Conservation (phyloP, 768 basidiomycete genomes). For the Mycena rebaudengoi region DNA sequence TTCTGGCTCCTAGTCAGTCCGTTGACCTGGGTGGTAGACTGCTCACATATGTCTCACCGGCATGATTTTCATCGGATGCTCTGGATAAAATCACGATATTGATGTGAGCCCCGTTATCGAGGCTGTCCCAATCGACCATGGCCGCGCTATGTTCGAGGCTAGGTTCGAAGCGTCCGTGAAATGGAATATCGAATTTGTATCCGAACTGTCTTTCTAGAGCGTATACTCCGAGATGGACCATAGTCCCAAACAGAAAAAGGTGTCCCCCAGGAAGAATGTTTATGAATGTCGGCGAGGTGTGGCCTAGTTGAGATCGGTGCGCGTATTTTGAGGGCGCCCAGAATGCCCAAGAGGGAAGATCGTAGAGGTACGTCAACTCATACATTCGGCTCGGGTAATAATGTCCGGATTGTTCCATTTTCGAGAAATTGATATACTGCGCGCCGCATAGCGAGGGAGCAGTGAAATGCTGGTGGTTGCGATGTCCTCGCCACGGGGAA, state of each 20-base stretch:
- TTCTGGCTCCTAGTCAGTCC: neutral
- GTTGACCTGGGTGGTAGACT: neutral
- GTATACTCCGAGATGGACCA: conserved; percentile 22
- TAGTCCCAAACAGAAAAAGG: conserved; percentile 16
- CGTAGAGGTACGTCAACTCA: conserved; percentile 15
- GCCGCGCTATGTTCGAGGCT: neutral
- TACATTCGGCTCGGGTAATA: conserved; percentile 1
- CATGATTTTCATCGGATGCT: neutral
- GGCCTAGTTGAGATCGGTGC: conserved; percentile 9
- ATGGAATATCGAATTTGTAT: conserved; percentile 9
- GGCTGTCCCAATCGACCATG: conserved; percentile 18
- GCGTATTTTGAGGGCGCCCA: conserved; percentile 16
- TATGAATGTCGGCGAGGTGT: conserved; percentile 16
- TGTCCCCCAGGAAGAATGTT: conserved; percentile 23
- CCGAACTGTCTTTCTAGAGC: conserved; percentile 15
- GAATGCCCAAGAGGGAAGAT: conserved; percentile 16
- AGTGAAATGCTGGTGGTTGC: conserved; percentile 3
- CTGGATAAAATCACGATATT: conserved; percentile 13
- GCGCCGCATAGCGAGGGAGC: conserved; percentile 13
- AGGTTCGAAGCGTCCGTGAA: conserved; percentile 8
- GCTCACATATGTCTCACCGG: neutral
- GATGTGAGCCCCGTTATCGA: conserved; percentile 18
- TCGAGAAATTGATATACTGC: conserved; percentile 9
- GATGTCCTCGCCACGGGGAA: conserved; percentile 22
- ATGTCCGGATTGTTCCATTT: neutral